Evolutionary conservation across 169 alveolate genomes (phyloP).

Genomic region (Cryptosporidium sp.): DNA sequence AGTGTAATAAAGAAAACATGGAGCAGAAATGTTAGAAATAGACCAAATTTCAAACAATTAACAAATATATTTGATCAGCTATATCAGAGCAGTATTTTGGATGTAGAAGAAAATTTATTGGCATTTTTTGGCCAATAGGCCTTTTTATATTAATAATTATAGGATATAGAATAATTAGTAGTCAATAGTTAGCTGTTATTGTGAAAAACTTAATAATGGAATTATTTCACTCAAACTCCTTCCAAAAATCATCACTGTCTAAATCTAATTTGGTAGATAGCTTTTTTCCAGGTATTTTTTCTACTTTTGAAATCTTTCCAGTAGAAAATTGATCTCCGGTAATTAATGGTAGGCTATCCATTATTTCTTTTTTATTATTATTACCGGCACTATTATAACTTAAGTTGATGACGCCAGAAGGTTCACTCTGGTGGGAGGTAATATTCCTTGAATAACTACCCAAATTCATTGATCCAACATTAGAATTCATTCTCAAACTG

Average conservation of each 20-base stretch:
- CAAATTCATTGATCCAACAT: neutral
- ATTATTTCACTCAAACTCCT: constrained; percentile 46
- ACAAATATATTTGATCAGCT: constrained; percentile 52
- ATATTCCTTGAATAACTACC: neutral
- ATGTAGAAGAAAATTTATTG: constrained; percentile 57
- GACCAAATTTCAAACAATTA: constrained; percentile 61
- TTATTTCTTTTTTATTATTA: neutral
- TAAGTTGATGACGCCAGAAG: neutral
- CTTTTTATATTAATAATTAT: neutral
- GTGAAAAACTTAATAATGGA: neutral
- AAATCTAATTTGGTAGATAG: constrained; percentile 44
- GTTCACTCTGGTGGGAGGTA: neutral
- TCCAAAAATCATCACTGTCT: constrained; percentile 73
- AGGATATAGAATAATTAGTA: neutral
- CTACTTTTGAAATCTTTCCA: constrained; percentile 14
- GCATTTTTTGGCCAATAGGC: constrained; percentile 68
- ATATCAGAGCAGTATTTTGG: constrained; percentile 58
- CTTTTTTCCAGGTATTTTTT: constrained; percentile 24
- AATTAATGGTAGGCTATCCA: neutral
- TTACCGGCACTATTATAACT: neutral
- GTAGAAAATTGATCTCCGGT: neutral
- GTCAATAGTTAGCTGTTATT: neutral
- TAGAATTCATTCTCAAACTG: neutral
- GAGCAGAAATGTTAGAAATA: constrained; percentile 36
- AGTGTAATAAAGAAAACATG: constrained; percentile 44